Evolutionary conservation across 805 yeast species (phyloP), one percentile per base, ranked within the genome.

Genomic region (Yamadazyma ubonensis): DNA sequence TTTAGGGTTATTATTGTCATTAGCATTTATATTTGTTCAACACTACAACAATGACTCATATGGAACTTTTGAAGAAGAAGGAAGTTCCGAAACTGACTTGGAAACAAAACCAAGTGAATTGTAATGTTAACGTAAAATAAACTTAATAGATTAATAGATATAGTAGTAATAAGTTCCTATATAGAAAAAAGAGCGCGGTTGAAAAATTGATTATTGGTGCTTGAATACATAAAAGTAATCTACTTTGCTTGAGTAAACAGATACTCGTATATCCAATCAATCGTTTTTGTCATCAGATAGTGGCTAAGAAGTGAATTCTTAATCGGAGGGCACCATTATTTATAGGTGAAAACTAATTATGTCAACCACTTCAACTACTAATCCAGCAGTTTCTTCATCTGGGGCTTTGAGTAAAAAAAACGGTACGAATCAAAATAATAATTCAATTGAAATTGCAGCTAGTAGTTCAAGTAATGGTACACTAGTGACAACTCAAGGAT

Each of bases 1-100:
- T 0, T 42, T 72, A 12, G 84, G 82, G 0, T 61, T 49, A 4
- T 49, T 55, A 29, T 44, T 45, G 39, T 48, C 63, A 27, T 17
- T 59, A 10, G 45, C 65, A 36, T 69, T 65, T 26, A 44, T 58
- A n/a, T 26, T 41, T 27, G 17, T 41, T 6, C 53, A 49, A 35
- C 36, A 33, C 30, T 26, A 29, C 18, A 35, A 28, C 16, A 21
- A 42, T n/a, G 51, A 41, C 16, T 6, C 32, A 5, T 12, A 33
- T 6, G 45, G 45, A 11, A 43, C 50, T 2, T 38, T 41, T 32
- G 44, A 33, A 9, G 33, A 35, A 27, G 38, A 39, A 9, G 16
- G 25, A 10, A 15, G 20, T 10, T 29, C 33, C 15, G 33, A 29
- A 6, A 17, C 22, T 18, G 33, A 29, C 25, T 27, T 35, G 18